These are phyloP conservation scores for Umbelopsis sp. DNA, from an alignment of 371 early-diverging fungal species.

Conservation along the genomic window DNA sequence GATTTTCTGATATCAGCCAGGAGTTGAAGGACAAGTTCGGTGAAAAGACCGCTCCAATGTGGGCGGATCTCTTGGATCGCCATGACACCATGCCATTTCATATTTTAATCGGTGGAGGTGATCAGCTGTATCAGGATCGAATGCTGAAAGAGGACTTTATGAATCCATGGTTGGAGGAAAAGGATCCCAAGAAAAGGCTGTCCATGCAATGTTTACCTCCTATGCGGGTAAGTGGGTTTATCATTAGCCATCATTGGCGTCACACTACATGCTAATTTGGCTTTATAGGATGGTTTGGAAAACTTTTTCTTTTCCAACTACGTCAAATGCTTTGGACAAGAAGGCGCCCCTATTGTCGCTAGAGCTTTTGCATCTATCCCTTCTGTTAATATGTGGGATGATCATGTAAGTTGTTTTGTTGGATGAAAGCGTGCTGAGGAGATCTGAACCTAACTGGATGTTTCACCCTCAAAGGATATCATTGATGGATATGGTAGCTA, in stretches of 20 bases:
- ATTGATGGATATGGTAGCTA: constrained; percentile 87
- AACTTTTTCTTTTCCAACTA: constrained; percentile 80
- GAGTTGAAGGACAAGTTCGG: constrained; percentile 42
- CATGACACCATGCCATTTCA: constrained; percentile 75
- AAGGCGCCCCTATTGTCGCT: constrained; percentile 54
- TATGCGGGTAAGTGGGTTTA: constrained; percentile 38
- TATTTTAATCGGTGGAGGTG: constrained; percentile 84
- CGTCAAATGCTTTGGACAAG: constrained; percentile 66
- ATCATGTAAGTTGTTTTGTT: constrained; percentile 60
- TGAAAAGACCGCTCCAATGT: constrained; percentile 65
- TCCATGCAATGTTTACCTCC: constrained; percentile 50
- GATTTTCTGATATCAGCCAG: constrained; percentile 63
- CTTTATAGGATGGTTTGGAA: constrained; percentile 44
- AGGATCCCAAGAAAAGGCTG: constrained; percentile 39
- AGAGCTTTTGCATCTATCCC: constrained; percentile 75
- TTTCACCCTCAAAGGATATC: constrained; percentile 39
- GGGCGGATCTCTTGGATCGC: constrained; percentile 79
- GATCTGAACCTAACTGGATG: background rate
- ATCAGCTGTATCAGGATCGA: constrained; percentile 75
- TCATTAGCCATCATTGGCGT: background rate
- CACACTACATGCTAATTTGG: background rate
- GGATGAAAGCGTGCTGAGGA: too few relatives aligned
- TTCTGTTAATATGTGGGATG: constrained; percentile 78
- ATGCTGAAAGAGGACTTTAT: constrained; percentile 44
- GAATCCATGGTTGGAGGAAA: constrained; percentile 49